Percentiles rank a stretch among this genome's conserved stretches.
These are phyloP conservation scores for Cercospora sesami DNA, from an alignment of 2,329 filamentous ascomycete species.

Conservation along the genomic window DNA sequence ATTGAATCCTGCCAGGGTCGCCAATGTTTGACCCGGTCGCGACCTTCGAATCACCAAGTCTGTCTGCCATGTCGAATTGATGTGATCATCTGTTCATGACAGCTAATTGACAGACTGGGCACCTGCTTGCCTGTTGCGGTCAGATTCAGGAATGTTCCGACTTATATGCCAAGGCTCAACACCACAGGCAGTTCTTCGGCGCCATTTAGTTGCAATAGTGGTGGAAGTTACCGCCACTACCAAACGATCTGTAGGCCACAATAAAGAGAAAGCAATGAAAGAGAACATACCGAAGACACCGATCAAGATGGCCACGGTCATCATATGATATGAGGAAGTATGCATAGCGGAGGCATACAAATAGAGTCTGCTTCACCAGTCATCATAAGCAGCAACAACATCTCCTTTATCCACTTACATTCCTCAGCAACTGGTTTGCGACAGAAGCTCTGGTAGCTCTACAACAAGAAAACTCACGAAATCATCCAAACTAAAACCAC, in stretches of 20 bases:
- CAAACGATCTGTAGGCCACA: background rate
- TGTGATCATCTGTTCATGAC: background rate
- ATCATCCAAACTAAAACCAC: background rate
- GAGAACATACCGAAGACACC: background rate
- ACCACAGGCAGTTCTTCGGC: background rate
- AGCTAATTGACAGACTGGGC: background rate
- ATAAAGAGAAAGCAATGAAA: background rate
- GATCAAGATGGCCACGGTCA: background rate
- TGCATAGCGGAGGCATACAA: background rate
- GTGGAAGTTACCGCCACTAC: background rate
- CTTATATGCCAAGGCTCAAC: background rate
- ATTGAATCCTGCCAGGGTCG: background rate
- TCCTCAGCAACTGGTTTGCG: background rate
- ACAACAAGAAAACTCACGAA: background rate
- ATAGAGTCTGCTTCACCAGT: background rate
- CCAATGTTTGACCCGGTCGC: background rate
- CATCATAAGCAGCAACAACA: background rate
- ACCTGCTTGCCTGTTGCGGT: background rate
- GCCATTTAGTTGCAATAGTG: background rate
- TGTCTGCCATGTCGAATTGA: background rate
- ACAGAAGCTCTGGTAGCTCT: constrained; percentile 5
- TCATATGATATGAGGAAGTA: background rate
- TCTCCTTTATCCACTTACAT: background rate
- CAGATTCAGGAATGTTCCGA: background rate
- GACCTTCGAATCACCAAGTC: background rate